Evolutionary conservation across 1,284 basidiomycete genomes (phyloP).

Genomic region (Tetrapyrgos nigripes): DNA sequence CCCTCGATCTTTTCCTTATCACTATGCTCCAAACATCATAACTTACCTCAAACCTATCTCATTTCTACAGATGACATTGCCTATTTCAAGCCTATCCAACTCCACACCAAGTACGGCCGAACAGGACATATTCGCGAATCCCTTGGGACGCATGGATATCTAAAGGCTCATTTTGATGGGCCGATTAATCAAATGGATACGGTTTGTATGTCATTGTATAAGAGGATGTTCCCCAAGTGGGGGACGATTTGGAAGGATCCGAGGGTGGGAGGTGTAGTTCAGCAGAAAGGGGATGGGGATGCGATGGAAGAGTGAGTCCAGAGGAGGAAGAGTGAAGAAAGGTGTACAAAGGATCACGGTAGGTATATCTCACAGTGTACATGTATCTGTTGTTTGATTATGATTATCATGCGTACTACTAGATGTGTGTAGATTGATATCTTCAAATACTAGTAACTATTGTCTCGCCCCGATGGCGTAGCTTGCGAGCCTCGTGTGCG

Average conservation of each 20-base stretch:
- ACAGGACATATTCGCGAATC: conserved; percentile 93
- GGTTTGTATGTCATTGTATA: conserved; percentile 90
- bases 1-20: not conserved
- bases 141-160: conserved; percentile 98
- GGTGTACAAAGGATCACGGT: not conserved
- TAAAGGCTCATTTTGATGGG: conserved; percentile 97
- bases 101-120: conserved; percentile 93
- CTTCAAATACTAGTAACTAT: too few relatives aligned
- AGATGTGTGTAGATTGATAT: too few relatives aligned
- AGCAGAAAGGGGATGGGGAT: not conserved
- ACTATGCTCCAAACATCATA: conserved; percentile 1
- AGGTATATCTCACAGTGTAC: not conserved
- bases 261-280: not conserved
- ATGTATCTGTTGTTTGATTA: too few relatives aligned
- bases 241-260: conserved; percentile 53
- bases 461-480: too few relatives aligned
- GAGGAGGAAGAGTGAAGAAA: not conserved
- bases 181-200: conserved; percentile 97
- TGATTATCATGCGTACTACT: too few relatives aligned
- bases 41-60: conserved; percentile 9
- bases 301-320: not conserved
- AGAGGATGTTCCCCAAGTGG: conserved; percentile 91
- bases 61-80: conserved; percentile 79
- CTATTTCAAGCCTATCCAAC: conserved; percentile 93
- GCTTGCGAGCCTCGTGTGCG: too few relatives aligned